Percentiles rank a stretch among this genome's conserved stretches.
Evolutionary conservation across 371 early-diverging fungal genomes (phyloP).

Genomic region (Thermomucor indicae-seudaticae): DNA sequence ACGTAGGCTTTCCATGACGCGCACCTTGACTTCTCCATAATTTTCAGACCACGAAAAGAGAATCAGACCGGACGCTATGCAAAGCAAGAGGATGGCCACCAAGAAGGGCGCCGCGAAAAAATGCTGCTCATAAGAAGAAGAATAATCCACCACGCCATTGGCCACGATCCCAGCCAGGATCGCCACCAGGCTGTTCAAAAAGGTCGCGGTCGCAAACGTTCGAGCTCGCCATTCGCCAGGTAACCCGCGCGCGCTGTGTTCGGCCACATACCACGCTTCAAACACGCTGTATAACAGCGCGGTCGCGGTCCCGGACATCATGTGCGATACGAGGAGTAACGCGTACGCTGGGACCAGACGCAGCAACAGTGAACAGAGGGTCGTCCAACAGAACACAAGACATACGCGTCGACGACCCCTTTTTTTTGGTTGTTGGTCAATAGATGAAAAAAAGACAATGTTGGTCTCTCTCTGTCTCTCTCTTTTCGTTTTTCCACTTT

Average conservation of each 20-base stretch:
- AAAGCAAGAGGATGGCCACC: slow-evolving; percentile 47
- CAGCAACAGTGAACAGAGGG: slow-evolving; percentile 50
- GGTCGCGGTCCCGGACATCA: slow-evolving; percentile 66
- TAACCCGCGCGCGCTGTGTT: slow-evolving; percentile 62
- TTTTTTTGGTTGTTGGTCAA: background rate
- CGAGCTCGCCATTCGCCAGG: slow-evolving; percentile 51
- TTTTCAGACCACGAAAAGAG: slow-evolving; percentile 65
- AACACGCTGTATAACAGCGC: slow-evolving; percentile 72
- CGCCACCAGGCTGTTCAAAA: slow-evolving; percentile 70
- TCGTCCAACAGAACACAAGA: slow-evolving; percentile 59
- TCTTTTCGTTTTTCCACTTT: too few species aligned
- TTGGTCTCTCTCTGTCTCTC: background rate
- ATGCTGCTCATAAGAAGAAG: too few species aligned
- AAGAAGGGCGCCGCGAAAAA: slow-evolving; percentile 64
- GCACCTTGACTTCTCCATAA: slow-evolving; percentile 50
- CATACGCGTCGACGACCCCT: slow-evolving; percentile 69
- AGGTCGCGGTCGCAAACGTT: slow-evolving; percentile 69
- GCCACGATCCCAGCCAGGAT: slow-evolving; percentile 69
- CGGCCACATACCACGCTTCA: slow-evolving; percentile 80
- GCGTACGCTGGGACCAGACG: slow-evolving; percentile 49
- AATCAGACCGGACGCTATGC: slow-evolving; percentile 47
- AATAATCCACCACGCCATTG: slow-evolving; percentile 53
- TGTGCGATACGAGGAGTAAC: slow-evolving; percentile 58
- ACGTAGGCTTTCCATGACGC: slow-evolving; percentile 6
- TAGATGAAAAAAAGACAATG: background rate